Conservation (phyloP, 805 yeast genomes). For the Lipomyces chichibuensis region DNA sequence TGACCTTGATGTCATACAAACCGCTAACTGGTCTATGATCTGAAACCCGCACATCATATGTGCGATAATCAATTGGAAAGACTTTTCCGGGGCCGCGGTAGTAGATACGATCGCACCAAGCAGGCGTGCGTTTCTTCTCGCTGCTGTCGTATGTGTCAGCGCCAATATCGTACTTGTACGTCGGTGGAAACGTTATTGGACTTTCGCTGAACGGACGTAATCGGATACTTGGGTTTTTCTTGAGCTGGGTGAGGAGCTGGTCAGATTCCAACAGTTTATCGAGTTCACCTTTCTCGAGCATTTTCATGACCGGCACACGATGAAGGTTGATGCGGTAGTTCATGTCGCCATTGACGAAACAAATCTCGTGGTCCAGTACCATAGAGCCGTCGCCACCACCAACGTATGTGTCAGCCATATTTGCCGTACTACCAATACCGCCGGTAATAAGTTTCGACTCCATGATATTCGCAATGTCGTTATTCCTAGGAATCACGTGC, state of each 20-base stretch:
- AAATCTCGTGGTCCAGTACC: slow-evolving; percentile 76
- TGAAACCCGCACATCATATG: slow-evolving; percentile 65
- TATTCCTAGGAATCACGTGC: slow-evolving; percentile 79
- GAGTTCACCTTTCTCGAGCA: slow-evolving; percentile 55
- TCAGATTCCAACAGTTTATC: slow-evolving; percentile 66
- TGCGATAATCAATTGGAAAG: slow-evolving; percentile 61
- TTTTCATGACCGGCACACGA: slow-evolving; percentile 67
- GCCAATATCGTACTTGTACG: slow-evolving; percentile 92
- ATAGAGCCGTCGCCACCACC: slow-evolving; percentile 51
- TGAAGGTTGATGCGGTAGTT: slow-evolving; percentile 78
- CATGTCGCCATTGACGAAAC: slow-evolving; percentile 93
- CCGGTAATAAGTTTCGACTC: slow-evolving; percentile 49
- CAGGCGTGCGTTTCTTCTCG: slow-evolving; percentile 90
- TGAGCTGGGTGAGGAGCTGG: slow-evolving; percentile 78
- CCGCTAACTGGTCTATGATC: slow-evolving; percentile 93
- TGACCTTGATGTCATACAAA: slow-evolving; percentile 62
- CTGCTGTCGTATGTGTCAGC: slow-evolving; percentile 81
- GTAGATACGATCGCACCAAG: slow-evolving; percentile 94
- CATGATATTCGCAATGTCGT: slow-evolving; percentile 78
- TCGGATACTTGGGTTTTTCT: slow-evolving; percentile 60
- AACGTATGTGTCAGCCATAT: slow-evolving; percentile 37
- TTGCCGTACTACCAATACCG: slow-evolving; percentile 8
- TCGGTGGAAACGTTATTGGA: slow-evolving; percentile 81
- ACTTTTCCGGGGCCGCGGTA: slow-evolving; percentile 57
- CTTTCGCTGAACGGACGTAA: slow-evolving; percentile 82